These are phyloP conservation scores for Puccinia brachypodii DNA, from an alignment of 1,284 basidiomycete species.

Conservation along the genomic window DNA sequence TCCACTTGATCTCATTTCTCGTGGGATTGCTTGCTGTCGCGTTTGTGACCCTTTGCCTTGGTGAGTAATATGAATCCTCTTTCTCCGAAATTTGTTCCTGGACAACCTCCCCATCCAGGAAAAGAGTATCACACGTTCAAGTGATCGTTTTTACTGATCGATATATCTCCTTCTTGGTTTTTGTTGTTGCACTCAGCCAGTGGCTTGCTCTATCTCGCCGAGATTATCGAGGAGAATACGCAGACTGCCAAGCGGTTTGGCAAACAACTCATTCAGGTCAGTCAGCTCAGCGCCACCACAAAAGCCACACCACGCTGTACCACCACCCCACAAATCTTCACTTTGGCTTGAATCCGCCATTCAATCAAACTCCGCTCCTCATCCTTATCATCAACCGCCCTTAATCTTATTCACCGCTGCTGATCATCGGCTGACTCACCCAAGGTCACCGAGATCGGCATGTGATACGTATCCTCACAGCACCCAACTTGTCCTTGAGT, in stretches of 20 bases:
- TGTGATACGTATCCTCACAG: conserved; percentile 63
- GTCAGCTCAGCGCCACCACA: conserved; percentile 57
- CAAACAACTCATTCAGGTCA: conserved; percentile 77
- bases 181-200: conserved; percentile 65
- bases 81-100: too few species aligned
- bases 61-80: conserved; percentile 60
- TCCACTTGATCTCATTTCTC: conserved; percentile 61
- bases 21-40: conserved; percentile 70
- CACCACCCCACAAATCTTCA: background rate
- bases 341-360: background rate
- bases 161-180: background rate
- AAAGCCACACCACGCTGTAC: background rate
- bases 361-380: background rate
- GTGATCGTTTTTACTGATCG: conserved; percentile 48
- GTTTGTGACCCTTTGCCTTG: conserved; percentile 76
- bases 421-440: conserved; percentile 60
- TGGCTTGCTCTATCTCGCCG: conserved; percentile 85
- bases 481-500: conserved; percentile 70
- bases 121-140: background rate
- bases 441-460: background rate
- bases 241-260: conserved; percentile 74
- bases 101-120: background rate
- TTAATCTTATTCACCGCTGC: conserved; percentile 60
- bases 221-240: conserved; percentile 90
- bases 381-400: background rate